A percentile compares a stretch with the other conserved stretches of the same genome.
Conservation (phyloP, 1,284 basidiomycete species). For the Tranzscheliella williamsii region DNA sequence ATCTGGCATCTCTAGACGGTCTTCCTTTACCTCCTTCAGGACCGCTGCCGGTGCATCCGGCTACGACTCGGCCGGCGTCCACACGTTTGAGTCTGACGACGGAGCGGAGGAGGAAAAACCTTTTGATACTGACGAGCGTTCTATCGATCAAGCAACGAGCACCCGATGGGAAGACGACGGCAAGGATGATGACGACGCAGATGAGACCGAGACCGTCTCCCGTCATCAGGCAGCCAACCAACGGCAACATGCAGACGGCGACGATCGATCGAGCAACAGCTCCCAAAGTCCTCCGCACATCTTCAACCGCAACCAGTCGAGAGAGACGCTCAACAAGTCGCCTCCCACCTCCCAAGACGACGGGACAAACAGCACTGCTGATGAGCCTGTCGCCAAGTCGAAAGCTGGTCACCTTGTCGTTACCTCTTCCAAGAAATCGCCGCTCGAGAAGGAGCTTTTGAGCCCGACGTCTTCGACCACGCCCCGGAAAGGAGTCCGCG, state of each 20-base stretch:
- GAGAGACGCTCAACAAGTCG: conserved; percentile 23
- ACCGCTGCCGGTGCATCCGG: conserved; percentile 24
- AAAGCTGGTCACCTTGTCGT: background rate
- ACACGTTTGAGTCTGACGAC: conserved; percentile 7
- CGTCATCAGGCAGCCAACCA: conserved; percentile 1
- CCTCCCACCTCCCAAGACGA: conserved; percentile 38
- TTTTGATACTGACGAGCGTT: background rate
- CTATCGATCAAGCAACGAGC: background rate
- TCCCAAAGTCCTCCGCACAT: conserved; percentile 19
- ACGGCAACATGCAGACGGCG: background rate
- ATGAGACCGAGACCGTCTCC: conserved; percentile 12
- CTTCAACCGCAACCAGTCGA: conserved; percentile 11
- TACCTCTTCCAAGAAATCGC: background rate
- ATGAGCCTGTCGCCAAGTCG: background rate
- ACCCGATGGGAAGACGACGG: background rate
- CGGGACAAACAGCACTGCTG: conserved; percentile 1
- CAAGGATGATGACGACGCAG: conserved; percentile 6
- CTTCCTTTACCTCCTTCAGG: conserved; percentile 25
- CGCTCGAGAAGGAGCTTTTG: conserved; percentile 7
- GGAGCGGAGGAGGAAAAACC: no score
- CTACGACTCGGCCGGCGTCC: conserved; percentile 1
- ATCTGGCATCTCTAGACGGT: conserved; percentile 7
- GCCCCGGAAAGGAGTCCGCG: conserved; percentile 9
- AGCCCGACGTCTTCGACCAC: conserved; percentile 11
- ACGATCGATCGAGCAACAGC: conserved; percentile 7